Evolutionary conservation across 2,329 filamentous ascomycete species (phyloP).

Genomic region (Sporothrix curviconia): DNA sequence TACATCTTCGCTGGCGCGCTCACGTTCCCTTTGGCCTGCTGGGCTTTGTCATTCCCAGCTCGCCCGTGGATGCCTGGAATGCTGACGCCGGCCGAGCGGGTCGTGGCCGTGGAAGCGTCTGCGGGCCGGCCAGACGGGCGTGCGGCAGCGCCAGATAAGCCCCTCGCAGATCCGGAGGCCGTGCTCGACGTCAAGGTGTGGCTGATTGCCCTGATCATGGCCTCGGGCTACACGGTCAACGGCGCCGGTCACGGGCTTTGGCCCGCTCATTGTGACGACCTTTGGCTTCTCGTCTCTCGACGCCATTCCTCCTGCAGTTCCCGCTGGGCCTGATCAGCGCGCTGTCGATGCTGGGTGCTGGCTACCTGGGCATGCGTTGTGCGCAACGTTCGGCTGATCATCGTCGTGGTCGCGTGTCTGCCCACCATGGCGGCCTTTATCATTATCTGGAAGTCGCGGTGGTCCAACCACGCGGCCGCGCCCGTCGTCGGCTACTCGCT

Average conservation of each 20-base stretch:
- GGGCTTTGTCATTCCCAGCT: constrained; percentile 60
- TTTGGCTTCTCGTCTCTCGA: constrained; percentile 60
- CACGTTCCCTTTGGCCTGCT: constrained; percentile 58
- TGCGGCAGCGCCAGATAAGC: constrained; percentile 57
- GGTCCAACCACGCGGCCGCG: constrained; percentile 58
- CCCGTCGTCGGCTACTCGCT: constrained; percentile 67
- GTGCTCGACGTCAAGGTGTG: constrained; percentile 56
- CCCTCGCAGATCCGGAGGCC: constrained; percentile 51
- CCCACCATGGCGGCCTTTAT: constrained; percentile 69
- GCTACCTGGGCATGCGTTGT: constrained; percentile 56
- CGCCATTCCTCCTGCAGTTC: constrained; percentile 67
- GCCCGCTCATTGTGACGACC: constrained; percentile 63
- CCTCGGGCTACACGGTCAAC: constrained; percentile 62
- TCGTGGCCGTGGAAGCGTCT: constrained; percentile 60
- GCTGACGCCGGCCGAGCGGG: constrained; percentile 52
- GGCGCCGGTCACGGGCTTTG: constrained; percentile 65
- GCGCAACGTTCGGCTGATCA: constrained; percentile 56
- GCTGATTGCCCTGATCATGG: constrained; percentile 62
- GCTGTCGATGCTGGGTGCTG: constrained; percentile 58
- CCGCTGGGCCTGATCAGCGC: constrained; percentile 65
- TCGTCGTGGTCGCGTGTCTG: constrained; percentile 60
- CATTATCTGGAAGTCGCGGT: constrained; percentile 64
- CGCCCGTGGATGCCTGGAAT: constrained; percentile 65
- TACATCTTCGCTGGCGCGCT: constrained; percentile 59
- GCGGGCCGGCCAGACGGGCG: constrained; percentile 55